A percentile compares a stretch with the other conserved stretches of the same genome.
Conservation (phyloP, 108 stramenopile genomes). For the Conticribra guillardii region DNA sequence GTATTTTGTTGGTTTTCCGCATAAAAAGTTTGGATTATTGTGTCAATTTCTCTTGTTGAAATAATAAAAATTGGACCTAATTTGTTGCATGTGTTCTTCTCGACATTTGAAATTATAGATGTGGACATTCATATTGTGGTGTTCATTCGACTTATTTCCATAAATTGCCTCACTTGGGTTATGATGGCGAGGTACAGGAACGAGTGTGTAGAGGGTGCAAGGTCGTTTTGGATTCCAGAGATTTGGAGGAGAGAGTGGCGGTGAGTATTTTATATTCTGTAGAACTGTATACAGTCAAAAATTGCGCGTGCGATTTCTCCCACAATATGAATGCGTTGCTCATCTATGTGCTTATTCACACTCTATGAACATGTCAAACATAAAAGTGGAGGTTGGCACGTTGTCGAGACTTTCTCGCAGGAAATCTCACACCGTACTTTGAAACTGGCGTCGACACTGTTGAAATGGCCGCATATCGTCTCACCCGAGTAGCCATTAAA, state of each 20-base stretch:
- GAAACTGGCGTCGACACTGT: constrained; percentile 82
- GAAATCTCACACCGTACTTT: constrained; percentile 80
- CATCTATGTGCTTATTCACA: too few relatives aligned
- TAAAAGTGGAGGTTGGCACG: constrained; percentile 81
- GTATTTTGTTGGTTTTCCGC: neutral
- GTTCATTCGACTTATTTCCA: constrained; percentile 66
- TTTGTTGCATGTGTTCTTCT: too few relatives aligned
- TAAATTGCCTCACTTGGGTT: constrained; percentile 83
- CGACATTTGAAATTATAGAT: constrained; percentile 33
- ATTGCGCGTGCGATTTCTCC: too few relatives aligned
- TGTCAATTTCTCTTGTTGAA: too few relatives aligned
- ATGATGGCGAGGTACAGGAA: constrained; percentile 79
- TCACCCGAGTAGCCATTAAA: constrained; percentile 70
- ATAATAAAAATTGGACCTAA: too few relatives aligned
- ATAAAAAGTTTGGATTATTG: neutral
- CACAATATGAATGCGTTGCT: too few relatives aligned
- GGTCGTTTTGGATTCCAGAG: constrained; percentile 65
- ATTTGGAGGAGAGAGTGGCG: constrained; percentile 84
- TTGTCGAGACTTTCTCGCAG: constrained; percentile 69
- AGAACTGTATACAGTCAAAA: too few relatives aligned
- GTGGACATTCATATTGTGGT: constrained; percentile 87
- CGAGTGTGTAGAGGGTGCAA: constrained; percentile 89
- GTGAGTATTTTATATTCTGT: constrained; percentile 11
- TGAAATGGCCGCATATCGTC: constrained; percentile 71
- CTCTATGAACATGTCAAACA: too few relatives aligned